Conservation (phyloP, 768 basidiomycete species). For the Hericium rajendrae region DNA sequence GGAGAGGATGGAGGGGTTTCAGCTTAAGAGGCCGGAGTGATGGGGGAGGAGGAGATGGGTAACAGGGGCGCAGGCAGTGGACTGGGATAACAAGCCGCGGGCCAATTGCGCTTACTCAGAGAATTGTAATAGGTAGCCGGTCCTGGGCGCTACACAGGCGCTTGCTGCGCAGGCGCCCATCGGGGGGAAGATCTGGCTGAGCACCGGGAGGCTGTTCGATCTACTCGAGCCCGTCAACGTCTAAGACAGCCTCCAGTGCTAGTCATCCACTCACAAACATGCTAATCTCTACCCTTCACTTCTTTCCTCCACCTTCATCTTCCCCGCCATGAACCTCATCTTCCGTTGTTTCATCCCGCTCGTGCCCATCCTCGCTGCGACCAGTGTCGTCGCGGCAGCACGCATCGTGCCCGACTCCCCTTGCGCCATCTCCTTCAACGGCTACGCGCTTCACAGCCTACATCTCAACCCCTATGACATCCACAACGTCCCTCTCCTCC, state of each 20-base stretch:
- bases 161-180: no score
- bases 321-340: background rate
- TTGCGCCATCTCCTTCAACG: conserved; percentile 3
- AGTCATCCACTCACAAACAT: no score
- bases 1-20: no score
- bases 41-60: background rate
- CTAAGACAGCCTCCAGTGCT: no score
- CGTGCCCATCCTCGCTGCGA: background rate
- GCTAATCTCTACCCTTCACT: no score
- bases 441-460: background rate
- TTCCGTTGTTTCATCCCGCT: background rate
- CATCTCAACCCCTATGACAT: background rate
- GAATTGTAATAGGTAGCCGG: background rate
- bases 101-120: background rate
- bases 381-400: background rate
- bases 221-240: no score
- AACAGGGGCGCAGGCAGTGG: background rate
- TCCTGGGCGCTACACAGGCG: background rate
- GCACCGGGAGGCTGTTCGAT: no score
- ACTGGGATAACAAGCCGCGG: background rate
- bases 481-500: background rate
- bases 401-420: background rate
- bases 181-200: no score
- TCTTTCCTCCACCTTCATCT: background rate
- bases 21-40: background rate